Percentiles rank a stretch among this genome's conserved stretches.
Evolutionary conservation across 2,329 filamentous ascomycete genomes (phyloP).

Genomic region (Cordyceps militaris): DNA sequence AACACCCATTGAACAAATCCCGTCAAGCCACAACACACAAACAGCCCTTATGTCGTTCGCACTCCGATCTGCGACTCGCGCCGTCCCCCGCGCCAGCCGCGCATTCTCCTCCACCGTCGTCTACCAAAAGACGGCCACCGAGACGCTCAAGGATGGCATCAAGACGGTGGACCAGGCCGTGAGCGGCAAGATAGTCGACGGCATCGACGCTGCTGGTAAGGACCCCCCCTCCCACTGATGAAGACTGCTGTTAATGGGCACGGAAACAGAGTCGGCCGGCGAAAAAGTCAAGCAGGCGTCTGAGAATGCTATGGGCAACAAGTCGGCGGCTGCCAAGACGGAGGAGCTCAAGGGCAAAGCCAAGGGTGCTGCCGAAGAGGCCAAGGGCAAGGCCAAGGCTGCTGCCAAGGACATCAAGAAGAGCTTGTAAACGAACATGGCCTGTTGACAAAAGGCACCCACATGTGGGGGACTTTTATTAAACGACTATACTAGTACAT

Average conservation of each 20-base stretch:
- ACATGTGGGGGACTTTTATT: background rate
- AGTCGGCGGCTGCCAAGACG: conserved; percentile 28
- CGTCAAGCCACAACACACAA: background rate
- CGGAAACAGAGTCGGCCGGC: conserved; percentile 31
- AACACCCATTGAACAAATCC: background rate
- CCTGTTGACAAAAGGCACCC: too few species aligned
- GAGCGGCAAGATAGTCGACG: conserved; percentile 54
- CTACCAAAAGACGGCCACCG: conserved; percentile 42
- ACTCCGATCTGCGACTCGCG: conserved; percentile 37
- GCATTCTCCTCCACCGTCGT: conserved; percentile 43
- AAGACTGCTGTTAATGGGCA: background rate
- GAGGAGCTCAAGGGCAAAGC: conserved; percentile 35
- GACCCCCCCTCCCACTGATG: background rate
- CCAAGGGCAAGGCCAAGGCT: conserved; percentile 36
- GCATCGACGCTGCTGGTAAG: conserved; percentile 51
- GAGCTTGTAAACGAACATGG: conserved; percentile 22
- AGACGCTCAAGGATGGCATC: conserved; percentile 51
- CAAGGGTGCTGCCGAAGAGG: conserved; percentile 35
- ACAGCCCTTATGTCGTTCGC: conserved; percentile 44
- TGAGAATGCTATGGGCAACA: conserved; percentile 28
- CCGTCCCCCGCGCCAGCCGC: conserved; percentile 35
- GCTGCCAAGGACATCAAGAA: conserved; percentile 33
- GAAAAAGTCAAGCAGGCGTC: conserved; percentile 43
- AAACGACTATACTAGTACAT: background rate
- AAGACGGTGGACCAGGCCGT: conserved; percentile 54